phyloP scores from a whole-genome alignment of 2,329 filamentous ascomycete species.

The Aspergillus sp. region DNA sequence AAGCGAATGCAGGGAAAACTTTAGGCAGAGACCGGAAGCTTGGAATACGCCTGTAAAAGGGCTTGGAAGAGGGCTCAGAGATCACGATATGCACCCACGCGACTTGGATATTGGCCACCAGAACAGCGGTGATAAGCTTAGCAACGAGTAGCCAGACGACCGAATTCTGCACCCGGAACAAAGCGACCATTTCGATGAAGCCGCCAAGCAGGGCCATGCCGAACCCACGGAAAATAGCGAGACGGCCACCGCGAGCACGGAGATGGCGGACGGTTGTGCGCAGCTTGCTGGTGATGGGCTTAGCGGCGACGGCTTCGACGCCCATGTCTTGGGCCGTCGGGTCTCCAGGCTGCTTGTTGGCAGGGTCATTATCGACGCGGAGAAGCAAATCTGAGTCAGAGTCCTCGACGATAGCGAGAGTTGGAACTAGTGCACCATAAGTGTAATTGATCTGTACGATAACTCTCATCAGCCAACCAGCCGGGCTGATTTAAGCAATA shows the following conservation, averaged over 20 bases:
- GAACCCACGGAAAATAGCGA: conserved; percentile 69
- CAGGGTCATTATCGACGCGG: conserved; percentile 46
- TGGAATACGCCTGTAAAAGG: conserved; percentile 70
- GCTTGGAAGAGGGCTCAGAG: conserved; percentile 62
- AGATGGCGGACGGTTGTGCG: conserved; percentile 62
- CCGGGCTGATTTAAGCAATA: conserved; percentile 20
- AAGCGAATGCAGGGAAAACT: conserved; percentile 66
- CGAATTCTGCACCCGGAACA: conserved; percentile 31
- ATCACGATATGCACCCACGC: conserved; percentile 88
- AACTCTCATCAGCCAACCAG: neutral
- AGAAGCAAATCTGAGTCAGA: conserved; percentile 55
- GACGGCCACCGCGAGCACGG: conserved; percentile 61
- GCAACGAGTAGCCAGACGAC: conserved; percentile 50
- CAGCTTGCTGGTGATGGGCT: conserved; percentile 63
- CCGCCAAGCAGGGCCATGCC: conserved; percentile 35
- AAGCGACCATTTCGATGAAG: conserved; percentile 13
- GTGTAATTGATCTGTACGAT: conserved; percentile 53
- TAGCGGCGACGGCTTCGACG: conserved; percentile 47
- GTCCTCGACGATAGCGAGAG: conserved; percentile 65
- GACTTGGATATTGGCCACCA: conserved; percentile 67
- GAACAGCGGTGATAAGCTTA: conserved; percentile 58
- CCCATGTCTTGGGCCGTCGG: conserved; percentile 40
- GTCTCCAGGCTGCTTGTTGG: conserved; percentile 32
- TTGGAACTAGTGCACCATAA: conserved; percentile 59
- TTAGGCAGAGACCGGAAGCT: conserved; percentile 65